phyloP scores from a whole-genome alignment of 148 eudicot species.

The Hydrangea macrophylla region DNA sequence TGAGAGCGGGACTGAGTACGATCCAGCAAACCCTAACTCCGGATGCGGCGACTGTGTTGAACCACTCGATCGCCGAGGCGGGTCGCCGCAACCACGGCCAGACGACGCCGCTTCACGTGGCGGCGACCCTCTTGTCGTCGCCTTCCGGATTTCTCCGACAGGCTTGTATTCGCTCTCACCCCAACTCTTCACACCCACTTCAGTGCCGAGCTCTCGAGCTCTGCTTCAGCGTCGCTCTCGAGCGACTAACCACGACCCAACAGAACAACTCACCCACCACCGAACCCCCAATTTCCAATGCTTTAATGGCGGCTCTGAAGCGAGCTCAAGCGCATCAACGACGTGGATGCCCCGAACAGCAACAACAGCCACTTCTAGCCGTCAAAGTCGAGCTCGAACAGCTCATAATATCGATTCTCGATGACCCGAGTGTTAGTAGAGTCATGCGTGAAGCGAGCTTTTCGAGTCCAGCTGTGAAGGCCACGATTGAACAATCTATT shows the following conservation, averaged over 20 bases:
- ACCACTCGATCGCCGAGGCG: slow-evolving; percentile 45
- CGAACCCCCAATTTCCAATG: slow-evolving; percentile 67
- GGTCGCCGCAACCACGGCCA: slow-evolving; percentile 48
- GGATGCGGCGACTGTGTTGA: slow-evolving; percentile 41
- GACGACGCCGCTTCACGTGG: slow-evolving; percentile 53
- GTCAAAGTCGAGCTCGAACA: slow-evolving; percentile 95
- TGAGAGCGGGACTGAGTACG: slow-evolving; percentile 49
- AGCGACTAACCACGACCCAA: slow-evolving; percentile 53
- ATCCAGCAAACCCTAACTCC: slow-evolving; percentile 54
- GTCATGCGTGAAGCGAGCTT: slow-evolving; percentile 58
- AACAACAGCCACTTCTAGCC: slow-evolving; percentile 83
- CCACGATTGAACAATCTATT: slow-evolving; percentile 62
- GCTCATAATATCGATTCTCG: slow-evolving; percentile 72
- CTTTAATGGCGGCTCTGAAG: slow-evolving; percentile 66
- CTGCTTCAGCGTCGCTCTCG: slow-evolving; percentile 71
- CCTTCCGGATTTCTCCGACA: slow-evolving; percentile 44
- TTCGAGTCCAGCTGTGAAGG: slow-evolving; percentile 51
- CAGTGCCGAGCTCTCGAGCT: slow-evolving; percentile 78
- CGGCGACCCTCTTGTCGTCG: slow-evolving; percentile 38
- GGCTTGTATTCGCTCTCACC: slow-evolving; percentile 53
- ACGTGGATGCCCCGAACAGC: slow-evolving; percentile 92
- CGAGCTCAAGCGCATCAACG: slow-evolving; percentile 93
- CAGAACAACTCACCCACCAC: slow-evolving; percentile 16
- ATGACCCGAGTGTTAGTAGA: slow-evolving; percentile 68
- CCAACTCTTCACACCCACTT: slow-evolving; percentile 65